These are phyloP conservation scores for Oryza meridionalis DNA, from an alignment of 176 grass and related monocot genomes.

Conservation along the genomic window DNA sequence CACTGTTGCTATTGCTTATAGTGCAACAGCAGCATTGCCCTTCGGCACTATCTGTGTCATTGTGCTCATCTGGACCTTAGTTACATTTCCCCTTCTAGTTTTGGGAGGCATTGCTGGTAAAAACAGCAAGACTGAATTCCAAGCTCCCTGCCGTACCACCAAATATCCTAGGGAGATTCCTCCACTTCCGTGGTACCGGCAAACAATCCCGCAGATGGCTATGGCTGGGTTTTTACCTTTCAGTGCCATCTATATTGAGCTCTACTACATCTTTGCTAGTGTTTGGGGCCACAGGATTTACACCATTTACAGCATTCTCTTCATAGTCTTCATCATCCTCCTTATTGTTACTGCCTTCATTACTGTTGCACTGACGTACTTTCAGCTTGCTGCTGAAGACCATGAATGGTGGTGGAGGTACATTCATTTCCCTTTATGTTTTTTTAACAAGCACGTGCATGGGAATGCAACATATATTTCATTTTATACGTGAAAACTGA, in stretches of 20 bases:
- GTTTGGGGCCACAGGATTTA: conserved; percentile 98
- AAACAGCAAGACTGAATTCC: conserved; percentile 89
- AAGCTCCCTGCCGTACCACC: conserved; percentile 86
- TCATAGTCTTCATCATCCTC: conserved; percentile 96
- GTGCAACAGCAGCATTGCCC: conserved; percentile 88
- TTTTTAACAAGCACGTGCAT: neutral
- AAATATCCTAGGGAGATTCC: conserved; percentile 97
- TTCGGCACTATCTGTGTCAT: conserved; percentile 97
- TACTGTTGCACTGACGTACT: conserved; percentile 96
- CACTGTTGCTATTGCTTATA: conserved; percentile 94
- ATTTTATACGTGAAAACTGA: neutral
- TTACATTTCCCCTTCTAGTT: conserved; percentile 92
- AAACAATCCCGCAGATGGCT: conserved; percentile 87
- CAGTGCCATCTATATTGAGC: conserved; percentile 96
- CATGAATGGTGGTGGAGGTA: conserved; percentile 99
- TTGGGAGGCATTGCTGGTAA: conserved; percentile 98
- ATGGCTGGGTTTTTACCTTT: conserved; percentile 98
- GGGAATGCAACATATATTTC: neutral
- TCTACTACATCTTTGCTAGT: conserved; percentile 99
- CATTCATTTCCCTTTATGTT: conserved; percentile 10
- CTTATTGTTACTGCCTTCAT: conserved; percentile 95
- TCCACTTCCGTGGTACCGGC: conserved; percentile 82
- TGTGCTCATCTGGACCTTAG: conserved; percentile 94
- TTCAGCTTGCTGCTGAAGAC: conserved; percentile 98
- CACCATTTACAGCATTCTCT: conserved; percentile 99